Conservation (phyloP, 768 basidiomycete species). For the Boletus tylopilopsis region DNA sequence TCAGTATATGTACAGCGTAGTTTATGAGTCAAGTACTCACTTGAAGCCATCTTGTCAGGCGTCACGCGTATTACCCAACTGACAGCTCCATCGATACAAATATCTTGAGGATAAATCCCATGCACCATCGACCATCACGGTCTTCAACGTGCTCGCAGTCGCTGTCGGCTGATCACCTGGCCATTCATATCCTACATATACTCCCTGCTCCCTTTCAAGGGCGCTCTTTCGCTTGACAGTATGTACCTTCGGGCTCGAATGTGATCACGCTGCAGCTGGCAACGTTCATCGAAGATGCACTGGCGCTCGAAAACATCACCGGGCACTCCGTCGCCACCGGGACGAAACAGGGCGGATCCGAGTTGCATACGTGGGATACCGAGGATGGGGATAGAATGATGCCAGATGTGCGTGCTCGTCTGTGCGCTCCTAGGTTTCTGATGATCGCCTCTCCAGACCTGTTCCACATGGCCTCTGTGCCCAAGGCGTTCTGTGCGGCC, state of each 20-base stretch:
- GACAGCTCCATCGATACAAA: too few species aligned
- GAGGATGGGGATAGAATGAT: conserved; percentile 33
- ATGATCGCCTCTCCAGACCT: conserved; percentile 30
- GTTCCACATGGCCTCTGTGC: conserved; percentile 35
- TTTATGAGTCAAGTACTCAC: too few species aligned
- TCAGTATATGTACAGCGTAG: too few species aligned
- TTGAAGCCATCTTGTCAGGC: too few species aligned
- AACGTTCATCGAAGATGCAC: conserved; percentile 15
- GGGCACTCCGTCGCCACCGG: conserved; percentile 32
- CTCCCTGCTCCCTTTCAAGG: conserved; percentile 1
- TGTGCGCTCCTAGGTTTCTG: background rate
- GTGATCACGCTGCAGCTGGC: conserved; percentile 20
- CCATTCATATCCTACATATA: conserved; percentile 7
- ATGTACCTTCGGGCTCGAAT: too few species aligned
- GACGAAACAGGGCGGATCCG: conserved; percentile 20
- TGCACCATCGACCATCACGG: conserved; percentile 2
- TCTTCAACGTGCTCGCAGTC: conserved; percentile 2
- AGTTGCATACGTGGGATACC: conserved; percentile 34
- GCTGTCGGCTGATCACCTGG: conserved; percentile 9
- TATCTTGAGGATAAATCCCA: too few species aligned
- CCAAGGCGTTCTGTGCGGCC: conserved; percentile 38
- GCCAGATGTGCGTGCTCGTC: conserved; percentile 26
- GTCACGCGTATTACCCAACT: too few species aligned
- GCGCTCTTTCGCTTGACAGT: too few species aligned
- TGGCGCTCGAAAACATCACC: conserved; percentile 23